phyloP scores from a whole-genome alignment of 2,329 filamentous ascomycete genomes.

The Blastomyces gilchristii region DNA sequence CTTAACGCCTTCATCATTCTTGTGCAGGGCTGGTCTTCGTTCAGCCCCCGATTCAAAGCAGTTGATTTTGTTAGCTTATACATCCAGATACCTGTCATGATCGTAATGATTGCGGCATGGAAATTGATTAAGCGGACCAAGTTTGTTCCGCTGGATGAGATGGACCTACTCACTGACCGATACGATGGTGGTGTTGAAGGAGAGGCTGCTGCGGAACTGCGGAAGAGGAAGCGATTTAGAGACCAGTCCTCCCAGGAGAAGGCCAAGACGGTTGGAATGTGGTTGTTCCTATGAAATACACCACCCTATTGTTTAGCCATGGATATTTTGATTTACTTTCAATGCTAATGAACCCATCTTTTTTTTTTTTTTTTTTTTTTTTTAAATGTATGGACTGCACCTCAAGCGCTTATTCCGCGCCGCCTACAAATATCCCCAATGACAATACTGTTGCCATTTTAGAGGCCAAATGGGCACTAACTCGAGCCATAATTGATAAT shows the following conservation, averaged over 20 bases:
- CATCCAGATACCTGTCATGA: slow-evolving; percentile 52
- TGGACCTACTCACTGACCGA: slow-evolving; percentile 45
- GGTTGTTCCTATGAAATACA: slow-evolving; percentile 29
- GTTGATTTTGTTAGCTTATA: slow-evolving; percentile 56
- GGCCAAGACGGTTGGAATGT: slow-evolving; percentile 28
- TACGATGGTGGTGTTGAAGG: slow-evolving; percentile 22
- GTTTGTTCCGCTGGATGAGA: slow-evolving; percentile 37
- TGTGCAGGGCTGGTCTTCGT: slow-evolving; percentile 51
- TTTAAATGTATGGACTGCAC: background rate
- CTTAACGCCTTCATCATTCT: slow-evolving; percentile 52
- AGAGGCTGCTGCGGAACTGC: slow-evolving; percentile 21
- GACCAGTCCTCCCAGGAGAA: slow-evolving; percentile 18
- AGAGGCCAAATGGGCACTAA: no score
- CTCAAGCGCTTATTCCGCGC: no score
- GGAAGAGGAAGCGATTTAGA: slow-evolving; percentile 16
- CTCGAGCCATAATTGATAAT: no score
- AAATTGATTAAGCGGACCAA: slow-evolving; percentile 42
- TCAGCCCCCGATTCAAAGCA: slow-evolving; percentile 48
- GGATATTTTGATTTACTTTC: background rate
- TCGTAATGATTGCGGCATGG: slow-evolving; percentile 47
- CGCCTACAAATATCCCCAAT: no score
- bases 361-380: background rate
- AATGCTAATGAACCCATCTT: background rate
- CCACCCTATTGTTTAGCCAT: background rate
- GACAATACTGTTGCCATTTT: no score